phyloP scores from a whole-genome alignment of 192 early-diverging fungal species.

The Spizellomyces punctatus region DNA sequence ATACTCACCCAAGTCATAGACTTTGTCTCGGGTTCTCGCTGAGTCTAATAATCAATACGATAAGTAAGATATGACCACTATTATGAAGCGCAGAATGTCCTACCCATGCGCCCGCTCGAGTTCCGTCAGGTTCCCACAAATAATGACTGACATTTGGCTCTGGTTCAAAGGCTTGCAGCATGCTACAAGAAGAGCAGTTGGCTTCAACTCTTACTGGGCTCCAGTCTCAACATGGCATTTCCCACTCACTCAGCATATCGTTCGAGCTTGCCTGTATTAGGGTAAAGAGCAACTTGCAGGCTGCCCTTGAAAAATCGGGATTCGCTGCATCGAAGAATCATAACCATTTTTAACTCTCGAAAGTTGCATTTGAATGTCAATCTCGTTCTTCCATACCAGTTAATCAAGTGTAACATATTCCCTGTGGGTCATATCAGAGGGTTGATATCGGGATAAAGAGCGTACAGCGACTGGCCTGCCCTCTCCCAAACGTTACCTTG shows the following conservation, averaged over 20 bases:
- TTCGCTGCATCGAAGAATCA: neutral
- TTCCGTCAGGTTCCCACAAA: neutral
- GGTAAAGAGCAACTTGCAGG: neutral
- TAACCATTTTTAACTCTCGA: neutral
- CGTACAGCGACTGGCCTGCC: too few relatives aligned
- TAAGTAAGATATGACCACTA: neutral
- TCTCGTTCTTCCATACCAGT: neutral
- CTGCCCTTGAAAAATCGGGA: neutral
- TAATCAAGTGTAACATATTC: neutral
- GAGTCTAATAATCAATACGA: neutral
- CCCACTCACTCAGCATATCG: neutral
- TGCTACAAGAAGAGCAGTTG: neutral
- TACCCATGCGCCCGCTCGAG: neutral
- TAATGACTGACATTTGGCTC: constrained; percentile 1
- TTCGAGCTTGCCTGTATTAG: neutral
- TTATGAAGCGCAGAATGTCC: neutral
- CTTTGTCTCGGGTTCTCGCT: neutral
- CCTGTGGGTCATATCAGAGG: neutral
- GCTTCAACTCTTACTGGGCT: neutral
- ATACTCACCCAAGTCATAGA: constrained; percentile 1
- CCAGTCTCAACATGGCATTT: neutral
- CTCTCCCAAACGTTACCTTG: neutral
- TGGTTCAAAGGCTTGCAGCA: constrained; percentile 1
- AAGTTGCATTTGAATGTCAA: neutral
- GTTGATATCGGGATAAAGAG: too few relatives aligned